phyloP scores from a whole-genome alignment of 2,329 filamentous ascomycete species.

The Metarhizium sp. region DNA sequence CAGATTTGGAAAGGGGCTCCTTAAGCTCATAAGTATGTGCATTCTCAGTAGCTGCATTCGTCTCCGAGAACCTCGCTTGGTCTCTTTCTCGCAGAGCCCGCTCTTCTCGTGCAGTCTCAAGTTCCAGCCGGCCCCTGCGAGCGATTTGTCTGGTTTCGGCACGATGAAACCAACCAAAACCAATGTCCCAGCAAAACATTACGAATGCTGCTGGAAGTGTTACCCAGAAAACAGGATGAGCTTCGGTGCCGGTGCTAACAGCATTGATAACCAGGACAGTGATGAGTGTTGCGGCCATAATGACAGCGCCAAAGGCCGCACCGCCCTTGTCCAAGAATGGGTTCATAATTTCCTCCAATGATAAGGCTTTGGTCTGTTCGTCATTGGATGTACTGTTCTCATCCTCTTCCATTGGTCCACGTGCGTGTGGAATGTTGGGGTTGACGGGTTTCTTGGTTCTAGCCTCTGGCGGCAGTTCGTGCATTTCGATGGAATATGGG shows the following conservation, averaged over 20 bases:
- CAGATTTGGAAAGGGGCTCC: background rate
- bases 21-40: slow-evolving; percentile 1
- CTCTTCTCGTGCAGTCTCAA: slow-evolving; percentile 11
- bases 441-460: slow-evolving; percentile 52
- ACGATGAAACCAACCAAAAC: slow-evolving; percentile 53
- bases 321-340: slow-evolving; percentile 61
- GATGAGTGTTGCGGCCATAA: slow-evolving; percentile 60
- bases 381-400: slow-evolving; percentile 34
- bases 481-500: slow-evolving; percentile 56
- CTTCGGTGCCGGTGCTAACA: slow-evolving; percentile 35
- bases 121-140: slow-evolving; percentile 35
- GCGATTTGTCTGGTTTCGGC: slow-evolving; percentile 55
- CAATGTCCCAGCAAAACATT: slow-evolving; percentile 60
- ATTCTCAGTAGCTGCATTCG: background rate
- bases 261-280: slow-evolving; percentile 59
- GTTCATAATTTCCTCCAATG: slow-evolving; percentile 66
- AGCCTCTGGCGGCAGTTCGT: slow-evolving; percentile 51
- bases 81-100: slow-evolving; percentile 7
- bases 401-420: slow-evolving; percentile 43
- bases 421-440: slow-evolving; percentile 60
- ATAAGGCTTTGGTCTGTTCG: slow-evolving; percentile 44
- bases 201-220: slow-evolving; percentile 59
- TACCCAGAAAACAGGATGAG: slow-evolving; percentile 56
- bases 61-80: slow-evolving; percentile 1
- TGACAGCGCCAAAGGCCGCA: slow-evolving; percentile 51